Percentiles rank a stretch among this genome's conserved stretches.
These are phyloP conservation scores for Teunomyces pallodes DNA, from an alignment of 805 yeast genomes.

Conservation along the genomic window DNA sequence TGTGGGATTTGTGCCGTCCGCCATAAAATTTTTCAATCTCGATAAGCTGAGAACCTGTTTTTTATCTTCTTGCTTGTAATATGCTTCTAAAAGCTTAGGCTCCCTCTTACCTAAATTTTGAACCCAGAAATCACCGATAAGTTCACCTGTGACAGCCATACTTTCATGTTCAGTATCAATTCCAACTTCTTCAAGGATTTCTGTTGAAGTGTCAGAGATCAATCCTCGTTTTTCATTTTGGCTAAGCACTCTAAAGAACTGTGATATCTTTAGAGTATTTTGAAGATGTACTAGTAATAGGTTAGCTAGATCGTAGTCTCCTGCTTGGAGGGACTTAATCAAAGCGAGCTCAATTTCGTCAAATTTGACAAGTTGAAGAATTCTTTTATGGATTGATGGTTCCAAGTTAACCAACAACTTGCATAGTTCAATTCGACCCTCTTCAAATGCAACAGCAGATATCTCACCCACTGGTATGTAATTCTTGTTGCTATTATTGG, in stretches of 20 bases:
- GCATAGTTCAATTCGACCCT: constrained; percentile 74
- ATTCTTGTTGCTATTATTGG: constrained; percentile 34
- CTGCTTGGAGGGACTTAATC: constrained; percentile 59
- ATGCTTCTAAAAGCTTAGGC: constrained; percentile 23
- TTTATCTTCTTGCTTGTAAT: constrained; percentile 31
- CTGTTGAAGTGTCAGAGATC: constrained; percentile 30
- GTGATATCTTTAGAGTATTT: constrained; percentile 56
- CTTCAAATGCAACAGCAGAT: constrained; percentile 67
- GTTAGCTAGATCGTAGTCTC: constrained; percentile 58
- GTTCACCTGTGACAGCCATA: constrained; percentile 35
- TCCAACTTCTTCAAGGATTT: constrained; percentile 15
- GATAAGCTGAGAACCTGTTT: constrained; percentile 16
- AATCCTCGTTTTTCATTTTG: constrained; percentile 34
- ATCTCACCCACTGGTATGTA: constrained; percentile 52
- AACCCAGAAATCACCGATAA: constrained; percentile 39
- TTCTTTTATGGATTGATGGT: constrained; percentile 57
- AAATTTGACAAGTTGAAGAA: constrained; percentile 59
- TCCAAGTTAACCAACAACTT: constrained; percentile 68
- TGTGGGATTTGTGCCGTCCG: constrained; percentile 11
- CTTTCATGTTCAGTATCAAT: constrained; percentile 14
- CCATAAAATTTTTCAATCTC: constrained; percentile 15
- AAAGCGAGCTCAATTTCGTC: constrained; percentile 72
- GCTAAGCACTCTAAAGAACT: constrained; percentile 65
- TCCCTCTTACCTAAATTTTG: constrained; percentile 26
- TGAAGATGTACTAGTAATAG: constrained; percentile 56